Evolutionary conservation across 208 protist genomes (phyloP), one percentile per base, ranked within the genome.

Genomic region (Trypanosoma cruzi): DNA sequence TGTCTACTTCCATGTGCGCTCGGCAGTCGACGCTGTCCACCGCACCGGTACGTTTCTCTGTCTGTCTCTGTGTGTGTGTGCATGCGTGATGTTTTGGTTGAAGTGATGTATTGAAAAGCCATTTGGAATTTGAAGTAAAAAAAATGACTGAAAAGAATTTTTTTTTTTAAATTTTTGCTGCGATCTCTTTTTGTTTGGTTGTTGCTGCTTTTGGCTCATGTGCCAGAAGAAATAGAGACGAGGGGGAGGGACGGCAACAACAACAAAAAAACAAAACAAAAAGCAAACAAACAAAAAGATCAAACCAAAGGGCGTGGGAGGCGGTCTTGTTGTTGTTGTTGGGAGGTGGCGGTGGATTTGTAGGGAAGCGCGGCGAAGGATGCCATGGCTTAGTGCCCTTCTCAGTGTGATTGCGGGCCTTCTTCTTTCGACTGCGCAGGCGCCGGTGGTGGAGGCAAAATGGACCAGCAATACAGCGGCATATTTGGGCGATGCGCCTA

Each of bases 381-480:
- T 52, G 48, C 20, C 48, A 24, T 26, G n/a, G 2, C 24, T 52
- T 26, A 26, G 18, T 52, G 48, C 48, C 22, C 2, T n/a, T 1
- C 22, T 11, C 16, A 1, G 22, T 26, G 20, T 26, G 48, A 0
- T 52, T 52, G 48, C 22, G 22, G 40, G n/a, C n/a, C n/a, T n/a
- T 26, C 20, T 52, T 52, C 48, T 2, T 52, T 4, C 22, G 2
- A 4, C 48, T 52, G 48, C 36, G 29, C 20, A 53, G 18, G 2
- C 29, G 4, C 36, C 46, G 3, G 18, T 49, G 18, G 37, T 59
- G 34, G 14, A 56, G 1, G 52, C 52, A 16, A 1, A 55, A 24
- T 73, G 68, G 68, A 18, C 50, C 48, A 54, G 67, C 31, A 20
- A 37, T 4, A 73, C 68, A 8, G 14, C 18, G 42, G 34, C 16